phyloP scores from a whole-genome alignment of 768 basidiomycete genomes.

The Lentinula raphanica region DNA sequence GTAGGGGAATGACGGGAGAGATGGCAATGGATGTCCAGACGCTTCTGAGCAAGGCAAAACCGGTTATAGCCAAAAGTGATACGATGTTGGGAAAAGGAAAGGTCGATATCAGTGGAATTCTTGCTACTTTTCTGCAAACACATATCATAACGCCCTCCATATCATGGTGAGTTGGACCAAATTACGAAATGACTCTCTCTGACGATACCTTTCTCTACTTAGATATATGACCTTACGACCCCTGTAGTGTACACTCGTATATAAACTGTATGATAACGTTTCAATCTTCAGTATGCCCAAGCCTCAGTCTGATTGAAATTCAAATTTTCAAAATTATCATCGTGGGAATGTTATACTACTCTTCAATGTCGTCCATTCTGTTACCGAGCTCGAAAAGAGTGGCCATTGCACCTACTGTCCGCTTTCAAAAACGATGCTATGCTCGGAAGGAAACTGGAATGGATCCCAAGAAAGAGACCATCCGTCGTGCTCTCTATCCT shows the following conservation, averaged over 20 bases:
- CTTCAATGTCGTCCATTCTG: neutral
- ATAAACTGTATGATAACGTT: no score
- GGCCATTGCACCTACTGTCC: neutral
- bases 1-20: constrained; percentile 77
- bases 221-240: no score
- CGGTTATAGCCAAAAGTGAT: constrained; percentile 57
- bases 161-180: neutral
- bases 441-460: constrained; percentile 37
- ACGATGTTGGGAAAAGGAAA: constrained; percentile 37
- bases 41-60: constrained; percentile 59
- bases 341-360: neutral
- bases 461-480: constrained; percentile 65
- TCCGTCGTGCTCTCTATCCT: constrained; percentile 80
- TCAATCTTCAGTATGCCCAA: no score
- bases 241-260: neutral
- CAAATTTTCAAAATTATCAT: neutral
- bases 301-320: no score
- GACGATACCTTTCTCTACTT: no score
- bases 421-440: constrained; percentile 21
- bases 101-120: constrained; percentile 55
- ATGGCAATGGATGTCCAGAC: constrained; percentile 69
- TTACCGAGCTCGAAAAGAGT: neutral
- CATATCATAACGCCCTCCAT: constrained; percentile 31
- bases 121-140: constrained; percentile 62
- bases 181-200: no score